These are phyloP conservation scores for Casaregolazyma lundiana DNA, from an alignment of 1,139 yeast genomes.

Conservation along the genomic window DNA sequence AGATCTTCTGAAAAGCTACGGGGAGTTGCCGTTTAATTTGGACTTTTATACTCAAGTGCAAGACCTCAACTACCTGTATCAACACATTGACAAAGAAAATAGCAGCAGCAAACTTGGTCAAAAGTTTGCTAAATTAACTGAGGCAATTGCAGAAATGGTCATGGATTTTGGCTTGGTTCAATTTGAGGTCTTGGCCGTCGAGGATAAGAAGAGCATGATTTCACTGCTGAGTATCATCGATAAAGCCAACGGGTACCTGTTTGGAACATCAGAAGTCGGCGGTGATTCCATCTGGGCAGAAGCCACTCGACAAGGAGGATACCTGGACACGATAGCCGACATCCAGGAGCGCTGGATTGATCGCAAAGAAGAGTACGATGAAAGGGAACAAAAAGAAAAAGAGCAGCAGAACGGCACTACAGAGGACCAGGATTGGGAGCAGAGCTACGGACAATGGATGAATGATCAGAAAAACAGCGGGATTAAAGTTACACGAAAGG, in stretches of 20 bases:
- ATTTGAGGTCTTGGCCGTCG: conserved; percentile 85
- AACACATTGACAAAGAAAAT: conserved; percentile 61
- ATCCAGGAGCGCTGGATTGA: conserved; percentile 97
- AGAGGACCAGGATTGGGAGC: conserved; percentile 70
- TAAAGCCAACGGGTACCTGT: conserved; percentile 87
- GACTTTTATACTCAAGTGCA: conserved; percentile 92
- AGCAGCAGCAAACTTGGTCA: conserved; percentile 56
- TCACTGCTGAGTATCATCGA: conserved; percentile 71
- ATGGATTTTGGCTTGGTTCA: conserved; percentile 84
- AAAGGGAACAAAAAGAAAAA: conserved; percentile 49
- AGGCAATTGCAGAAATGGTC: conserved; percentile 75
- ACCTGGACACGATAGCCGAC: conserved; percentile 52
- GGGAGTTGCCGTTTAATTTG: conserved; percentile 55
- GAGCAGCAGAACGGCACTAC: conserved; percentile 37
- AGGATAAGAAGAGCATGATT: conserved; percentile 89
- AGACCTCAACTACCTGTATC: conserved; percentile 65
- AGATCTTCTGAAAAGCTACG: conserved; percentile 70
- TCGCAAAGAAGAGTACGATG: conserved; percentile 70
- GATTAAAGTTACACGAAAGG: conserved; percentile 9
- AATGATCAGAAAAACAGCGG: conserved; percentile 19
- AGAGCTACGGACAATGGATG: conserved; percentile 64
- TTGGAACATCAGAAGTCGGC: conserved; percentile 88
- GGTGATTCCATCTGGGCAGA: conserved; percentile 97
- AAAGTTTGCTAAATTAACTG: conserved; percentile 64
- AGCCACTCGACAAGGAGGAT: conserved; percentile 77